Conservation (phyloP, 129 eudicot genomes). For the Flaveria trinervia region DNA sequence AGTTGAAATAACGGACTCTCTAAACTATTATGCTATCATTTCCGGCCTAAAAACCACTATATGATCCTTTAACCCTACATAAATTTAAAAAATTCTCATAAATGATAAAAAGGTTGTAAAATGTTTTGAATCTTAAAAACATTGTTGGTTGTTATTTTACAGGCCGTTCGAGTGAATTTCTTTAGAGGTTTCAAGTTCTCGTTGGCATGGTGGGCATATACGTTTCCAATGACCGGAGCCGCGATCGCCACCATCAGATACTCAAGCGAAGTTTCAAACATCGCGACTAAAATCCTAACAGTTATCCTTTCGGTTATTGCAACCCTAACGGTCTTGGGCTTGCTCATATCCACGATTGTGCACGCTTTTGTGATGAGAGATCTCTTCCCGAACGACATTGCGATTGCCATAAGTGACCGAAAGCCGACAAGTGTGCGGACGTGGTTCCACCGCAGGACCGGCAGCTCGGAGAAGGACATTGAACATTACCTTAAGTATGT, state of each 20-base stretch:
- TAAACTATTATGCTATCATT: no score
- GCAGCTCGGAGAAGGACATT: slow-evolving; percentile 49
- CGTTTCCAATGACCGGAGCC: slow-evolving; percentile 93
- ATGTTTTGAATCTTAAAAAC: no score
- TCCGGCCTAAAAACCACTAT: no score
- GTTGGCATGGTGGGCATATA: slow-evolving; percentile 96
- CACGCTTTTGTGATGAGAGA: slow-evolving; percentile 73
- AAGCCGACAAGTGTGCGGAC: slow-evolving; percentile 42
- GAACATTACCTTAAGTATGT: slow-evolving; percentile 56
- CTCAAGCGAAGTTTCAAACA: slow-evolving; percentile 57
- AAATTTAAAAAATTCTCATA: no score
- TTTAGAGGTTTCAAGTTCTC: slow-evolving; percentile 91
- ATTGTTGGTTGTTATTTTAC: slow-evolving; percentile 11
- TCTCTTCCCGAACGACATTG: slow-evolving; percentile 83
- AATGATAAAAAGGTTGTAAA: background rate
- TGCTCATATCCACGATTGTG: slow-evolving; percentile 61
- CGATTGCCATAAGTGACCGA: slow-evolving; percentile 75
- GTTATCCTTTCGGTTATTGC: slow-evolving; percentile 50
- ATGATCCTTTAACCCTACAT: no score
- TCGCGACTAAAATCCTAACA: slow-evolving; percentile 43
- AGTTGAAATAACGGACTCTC: no score
- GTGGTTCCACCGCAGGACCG: slow-evolving; percentile 61
- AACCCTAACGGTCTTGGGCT: slow-evolving; percentile 55
- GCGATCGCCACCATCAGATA: slow-evolving; percentile 76
- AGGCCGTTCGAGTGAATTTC: slow-evolving; percentile 86